Percentiles rank a stretch among this genome's conserved stretches.
Evolutionary conservation across 768 basidiomycete genomes (phyloP).

Genomic region (Phanerochaete sordida): DNA sequence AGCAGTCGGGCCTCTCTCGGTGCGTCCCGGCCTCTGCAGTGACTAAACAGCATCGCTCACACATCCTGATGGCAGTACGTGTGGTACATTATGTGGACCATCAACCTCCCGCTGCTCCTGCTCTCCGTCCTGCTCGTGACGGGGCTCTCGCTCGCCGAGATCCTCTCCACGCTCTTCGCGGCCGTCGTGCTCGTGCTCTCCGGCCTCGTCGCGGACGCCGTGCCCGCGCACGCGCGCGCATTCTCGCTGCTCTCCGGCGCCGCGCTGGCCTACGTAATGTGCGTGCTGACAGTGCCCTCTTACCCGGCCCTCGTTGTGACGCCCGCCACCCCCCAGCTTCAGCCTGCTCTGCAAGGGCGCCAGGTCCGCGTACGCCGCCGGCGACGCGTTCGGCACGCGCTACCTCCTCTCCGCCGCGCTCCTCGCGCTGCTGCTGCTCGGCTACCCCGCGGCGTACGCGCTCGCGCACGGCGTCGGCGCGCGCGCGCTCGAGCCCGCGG

Average conservation of each 20-base stretch:
- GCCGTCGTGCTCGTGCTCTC: conserved; percentile 37
- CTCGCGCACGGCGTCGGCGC: conserved; percentile 43
- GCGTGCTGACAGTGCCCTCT: conserved; percentile 21
- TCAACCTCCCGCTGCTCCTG: conserved; percentile 44
- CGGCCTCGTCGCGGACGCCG: conserved; percentile 40
- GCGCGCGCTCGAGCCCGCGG: conserved; percentile 41
- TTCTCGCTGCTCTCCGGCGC: conserved; percentile 42
- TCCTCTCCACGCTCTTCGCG: conserved; percentile 40
- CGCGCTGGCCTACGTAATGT: conserved; percentile 45
- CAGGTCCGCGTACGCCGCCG: conserved; percentile 18
- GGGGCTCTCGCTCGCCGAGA: conserved; percentile 40
- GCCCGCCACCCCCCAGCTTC: conserved; percentile 19
- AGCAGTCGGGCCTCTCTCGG: conserved; percentile 34
- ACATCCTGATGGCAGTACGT: conserved; percentile 29
- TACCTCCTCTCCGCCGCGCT: conserved; percentile 30
- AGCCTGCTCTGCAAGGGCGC: conserved; percentile 21
- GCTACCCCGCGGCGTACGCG: conserved; percentile 54
- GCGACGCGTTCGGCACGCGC: conserved; percentile 16
- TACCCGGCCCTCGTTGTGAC: conserved; percentile 13
- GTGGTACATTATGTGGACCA: conserved; percentile 46
- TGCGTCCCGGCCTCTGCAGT: conserved; percentile 19
- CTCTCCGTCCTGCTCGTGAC: conserved; percentile 42
- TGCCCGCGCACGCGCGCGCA: conserved; percentile 45
- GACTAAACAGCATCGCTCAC: neutral
- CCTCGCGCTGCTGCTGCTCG: conserved; percentile 40